Conservation (phyloP, 2,329 filamentous ascomycete species). For the Leptographium flavum region DNA sequence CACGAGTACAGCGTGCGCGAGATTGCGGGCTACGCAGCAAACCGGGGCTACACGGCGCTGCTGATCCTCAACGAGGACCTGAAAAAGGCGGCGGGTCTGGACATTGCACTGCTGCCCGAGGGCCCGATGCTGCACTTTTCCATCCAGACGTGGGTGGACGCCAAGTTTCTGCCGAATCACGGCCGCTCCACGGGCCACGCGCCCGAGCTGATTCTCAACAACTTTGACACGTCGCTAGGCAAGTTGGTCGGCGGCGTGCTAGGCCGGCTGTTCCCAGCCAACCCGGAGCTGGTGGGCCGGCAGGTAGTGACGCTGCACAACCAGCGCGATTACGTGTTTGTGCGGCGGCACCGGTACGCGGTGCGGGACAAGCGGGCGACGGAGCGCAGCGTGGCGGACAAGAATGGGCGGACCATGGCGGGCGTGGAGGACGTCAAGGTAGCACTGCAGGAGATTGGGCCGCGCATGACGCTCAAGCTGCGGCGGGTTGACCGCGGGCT, state of each 20-base stretch:
- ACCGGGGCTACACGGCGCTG: slow-evolving; percentile 71
- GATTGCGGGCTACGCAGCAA: slow-evolving; percentile 72
- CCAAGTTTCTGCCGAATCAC: slow-evolving; percentile 76
- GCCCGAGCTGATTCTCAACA: slow-evolving; percentile 79
- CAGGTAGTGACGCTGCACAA: slow-evolving; percentile 91
- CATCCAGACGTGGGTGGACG: slow-evolving; percentile 81
- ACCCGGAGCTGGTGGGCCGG: slow-evolving; percentile 58
- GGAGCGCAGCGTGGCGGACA: slow-evolving; percentile 72
- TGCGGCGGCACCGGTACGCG: slow-evolving; percentile 78
- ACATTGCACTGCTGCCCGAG: slow-evolving; percentile 67
- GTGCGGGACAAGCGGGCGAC: slow-evolving; percentile 79
- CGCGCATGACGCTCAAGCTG: slow-evolving; percentile 61
- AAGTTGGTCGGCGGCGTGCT: slow-evolving; percentile 78
- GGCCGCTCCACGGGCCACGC: slow-evolving; percentile 79
- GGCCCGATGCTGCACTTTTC: slow-evolving; percentile 90
- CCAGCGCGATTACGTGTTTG: slow-evolving; percentile 91
- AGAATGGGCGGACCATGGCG: slow-evolving; percentile 70
- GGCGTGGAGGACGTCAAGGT: slow-evolving; percentile 77
- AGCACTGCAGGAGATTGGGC: slow-evolving; percentile 82
- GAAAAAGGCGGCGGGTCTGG: slow-evolving; percentile 71
- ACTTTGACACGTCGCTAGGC: slow-evolving; percentile 88
- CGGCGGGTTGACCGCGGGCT: slow-evolving; percentile 85
- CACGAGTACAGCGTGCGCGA: slow-evolving; percentile 89
- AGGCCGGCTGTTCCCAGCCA: slow-evolving; percentile 61
- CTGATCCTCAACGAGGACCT: slow-evolving; percentile 78